Evolutionary conservation across 179 eudicot species (phyloP).

Genomic region (Dionaea muscipula): DNA sequence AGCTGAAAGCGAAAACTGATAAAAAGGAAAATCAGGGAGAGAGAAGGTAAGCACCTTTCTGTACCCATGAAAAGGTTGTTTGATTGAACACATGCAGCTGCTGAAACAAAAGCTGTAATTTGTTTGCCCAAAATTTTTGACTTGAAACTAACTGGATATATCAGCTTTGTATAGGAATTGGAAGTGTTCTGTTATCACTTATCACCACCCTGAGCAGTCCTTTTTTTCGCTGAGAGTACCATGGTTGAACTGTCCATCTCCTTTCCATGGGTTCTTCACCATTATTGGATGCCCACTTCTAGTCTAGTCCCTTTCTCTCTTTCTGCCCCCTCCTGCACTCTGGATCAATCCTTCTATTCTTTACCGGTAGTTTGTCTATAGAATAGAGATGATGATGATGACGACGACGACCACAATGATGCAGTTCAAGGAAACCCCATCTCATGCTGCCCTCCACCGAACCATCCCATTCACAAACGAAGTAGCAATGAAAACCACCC

Average conservation of each 20-base stretch:
- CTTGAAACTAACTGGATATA: conserved; percentile 4
- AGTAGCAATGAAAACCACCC: conserved; percentile 17
- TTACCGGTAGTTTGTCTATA: no score
- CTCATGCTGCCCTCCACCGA: conserved; percentile 17
- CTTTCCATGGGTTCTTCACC: conserved; percentile 24
- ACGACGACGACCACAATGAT: no score
- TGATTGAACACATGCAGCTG: conserved; percentile 5
- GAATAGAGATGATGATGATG: no score
- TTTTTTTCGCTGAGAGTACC: conserved; percentile 1
- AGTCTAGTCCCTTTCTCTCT: conserved; percentile 48
- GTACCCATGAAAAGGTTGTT: conserved; percentile 18
- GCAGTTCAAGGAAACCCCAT: conserved; percentile 48
- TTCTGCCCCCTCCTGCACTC: not conserved
- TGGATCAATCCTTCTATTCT: not conserved
- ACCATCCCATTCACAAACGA: conserved; percentile 15
- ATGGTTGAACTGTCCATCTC: conserved; percentile 41
- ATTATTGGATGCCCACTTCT: conserved; percentile 21
- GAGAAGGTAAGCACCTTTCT: conserved; percentile 7
- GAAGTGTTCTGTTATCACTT: conserved; percentile 3
- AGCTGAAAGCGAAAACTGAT: conserved; percentile 8
- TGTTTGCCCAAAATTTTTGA: conserved; percentile 7
- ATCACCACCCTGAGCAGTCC: conserved; percentile 10
- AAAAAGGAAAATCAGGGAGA: not conserved
- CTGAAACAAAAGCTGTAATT: conserved; percentile 11
- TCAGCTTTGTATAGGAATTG: not conserved